phyloP scores from a whole-genome alignment of 2,329 filamentous ascomycete genomes.

The Ophidiomyces ophidiicola region DNA sequence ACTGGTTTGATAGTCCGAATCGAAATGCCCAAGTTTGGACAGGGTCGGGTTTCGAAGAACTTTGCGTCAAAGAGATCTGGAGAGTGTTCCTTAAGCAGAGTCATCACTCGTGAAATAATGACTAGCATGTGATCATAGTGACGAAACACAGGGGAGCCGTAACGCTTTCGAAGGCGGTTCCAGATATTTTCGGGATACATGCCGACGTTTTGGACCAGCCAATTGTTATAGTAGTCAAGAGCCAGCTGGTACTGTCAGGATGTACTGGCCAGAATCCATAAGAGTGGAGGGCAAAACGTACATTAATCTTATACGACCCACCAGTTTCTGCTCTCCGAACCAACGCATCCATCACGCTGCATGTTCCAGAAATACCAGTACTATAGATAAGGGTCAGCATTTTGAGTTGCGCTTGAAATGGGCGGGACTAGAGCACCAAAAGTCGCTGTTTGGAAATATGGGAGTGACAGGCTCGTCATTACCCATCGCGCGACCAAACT shows the following conservation, averaged over 20 bases:
- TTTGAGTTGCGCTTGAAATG: background rate
- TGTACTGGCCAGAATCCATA: slow-evolving; percentile 6
- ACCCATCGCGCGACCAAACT: slow-evolving; percentile 38
- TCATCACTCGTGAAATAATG: slow-evolving; percentile 31
- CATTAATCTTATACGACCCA: slow-evolving; percentile 33
- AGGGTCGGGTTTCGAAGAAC: slow-evolving; percentile 38
- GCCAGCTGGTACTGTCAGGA: slow-evolving; percentile 16
- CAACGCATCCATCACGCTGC: slow-evolving; percentile 34
- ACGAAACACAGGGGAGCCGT: slow-evolving; percentile 39
- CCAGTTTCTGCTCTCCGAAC: slow-evolving; percentile 30
- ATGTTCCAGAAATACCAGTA: slow-evolving; percentile 34
- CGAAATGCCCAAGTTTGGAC: slow-evolving; percentile 28
- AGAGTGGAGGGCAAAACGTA: slow-evolving; percentile 19
- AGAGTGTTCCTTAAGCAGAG: slow-evolving; percentile 23
- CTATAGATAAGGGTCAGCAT: slow-evolving; percentile 15
- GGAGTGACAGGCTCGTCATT: slow-evolving; percentile 36
- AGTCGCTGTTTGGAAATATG: slow-evolving; percentile 36
- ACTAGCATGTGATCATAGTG: slow-evolving; percentile 41
- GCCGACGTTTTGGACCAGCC: slow-evolving; percentile 31
- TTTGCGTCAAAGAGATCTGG: slow-evolving; percentile 34
- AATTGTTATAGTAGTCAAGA: slow-evolving; percentile 35
- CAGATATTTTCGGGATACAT: slow-evolving; percentile 36
- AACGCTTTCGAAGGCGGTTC: slow-evolving; percentile 37
- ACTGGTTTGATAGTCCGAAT: slow-evolving; percentile 37
- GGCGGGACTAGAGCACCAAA: slow-evolving; percentile 19